Conservation (phyloP, 2,329 filamentous ascomycete genomes). For the Ophiostoma pallidulum region DNA sequence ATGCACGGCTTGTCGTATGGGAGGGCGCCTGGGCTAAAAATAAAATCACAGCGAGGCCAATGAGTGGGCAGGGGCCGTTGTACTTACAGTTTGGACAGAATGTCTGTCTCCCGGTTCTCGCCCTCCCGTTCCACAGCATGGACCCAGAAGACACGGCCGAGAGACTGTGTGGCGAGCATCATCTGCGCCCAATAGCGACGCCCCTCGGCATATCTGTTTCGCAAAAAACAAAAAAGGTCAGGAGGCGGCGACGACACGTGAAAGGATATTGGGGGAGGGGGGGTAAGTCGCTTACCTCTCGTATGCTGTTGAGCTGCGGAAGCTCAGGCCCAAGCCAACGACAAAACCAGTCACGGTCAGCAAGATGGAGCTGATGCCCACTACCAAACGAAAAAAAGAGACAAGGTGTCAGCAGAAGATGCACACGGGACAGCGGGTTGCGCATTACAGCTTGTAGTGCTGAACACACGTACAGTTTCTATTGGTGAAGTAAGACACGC, state of each 20-base stretch:
- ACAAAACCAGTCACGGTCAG: slow-evolving; percentile 80
- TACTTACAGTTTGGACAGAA: slow-evolving; percentile 51
- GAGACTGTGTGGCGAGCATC: slow-evolving; percentile 52
- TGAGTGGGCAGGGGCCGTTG: too few species aligned
- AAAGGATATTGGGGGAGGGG: too few species aligned
- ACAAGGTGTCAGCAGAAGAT: not conserved
- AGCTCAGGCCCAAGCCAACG: slow-evolving; percentile 66
- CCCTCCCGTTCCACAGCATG: slow-evolving; percentile 58
- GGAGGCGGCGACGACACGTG: too few species aligned
- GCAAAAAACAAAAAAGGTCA: too few species aligned
- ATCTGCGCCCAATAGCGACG: slow-evolving; percentile 49
- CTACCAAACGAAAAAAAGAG: slow-evolving; percentile 14
- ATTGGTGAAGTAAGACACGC: slow-evolving; percentile 15
- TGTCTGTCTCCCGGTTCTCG: slow-evolving; percentile 47
- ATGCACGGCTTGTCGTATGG: not conserved
- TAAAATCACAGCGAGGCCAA: too few species aligned
- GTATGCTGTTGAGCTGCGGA: slow-evolving; percentile 70
- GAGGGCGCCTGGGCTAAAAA: not conserved
- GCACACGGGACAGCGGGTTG: too few species aligned
- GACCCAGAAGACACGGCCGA: slow-evolving; percentile 77
- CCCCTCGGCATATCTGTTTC: slow-evolving; percentile 38
- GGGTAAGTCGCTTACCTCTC: slow-evolving; percentile 46
- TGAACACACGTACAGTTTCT: slow-evolving; percentile 19
- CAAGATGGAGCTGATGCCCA: slow-evolving; percentile 57
- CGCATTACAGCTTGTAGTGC: too few species aligned